A percentile compares a stretch with the other conserved stretches of the same genome.
These are phyloP conservation scores for Diaporthe velutina DNA, from an alignment of 2,329 filamentous ascomycete species.

Conservation along the genomic window DNA sequence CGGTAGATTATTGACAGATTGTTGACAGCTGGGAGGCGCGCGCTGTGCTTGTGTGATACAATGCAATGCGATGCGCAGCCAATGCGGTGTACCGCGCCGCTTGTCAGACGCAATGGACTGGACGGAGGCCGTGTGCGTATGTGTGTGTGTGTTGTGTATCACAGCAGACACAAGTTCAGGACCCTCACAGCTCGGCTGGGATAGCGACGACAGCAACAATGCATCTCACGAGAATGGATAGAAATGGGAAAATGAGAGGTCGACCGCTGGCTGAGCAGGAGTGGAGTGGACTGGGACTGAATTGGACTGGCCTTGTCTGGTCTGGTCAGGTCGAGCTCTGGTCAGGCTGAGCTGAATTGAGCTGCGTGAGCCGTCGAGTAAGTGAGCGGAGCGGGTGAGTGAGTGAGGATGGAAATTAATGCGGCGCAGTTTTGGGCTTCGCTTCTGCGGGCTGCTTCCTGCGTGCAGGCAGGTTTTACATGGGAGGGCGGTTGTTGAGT, in stretches of 20 bases:
- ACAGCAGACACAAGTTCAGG: slow-evolving; percentile 23
- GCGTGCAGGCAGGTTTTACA: slow-evolving; percentile 4
- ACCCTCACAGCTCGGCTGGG: slow-evolving; percentile 36
- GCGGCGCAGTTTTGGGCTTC: slow-evolving; percentile 25
- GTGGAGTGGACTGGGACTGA: neutral
- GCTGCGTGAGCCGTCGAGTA: neutral
- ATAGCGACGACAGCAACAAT: slow-evolving; percentile 29
- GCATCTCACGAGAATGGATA: slow-evolving; percentile 36
- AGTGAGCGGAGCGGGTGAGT: slow-evolving; percentile 5
- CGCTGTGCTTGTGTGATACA: slow-evolving; percentile 11
- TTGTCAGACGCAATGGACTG: neutral
- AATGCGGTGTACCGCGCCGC: slow-evolving; percentile 1
- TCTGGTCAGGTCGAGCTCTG: neutral
- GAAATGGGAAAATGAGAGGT: slow-evolving; percentile 19
- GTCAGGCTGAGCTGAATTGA: neutral
- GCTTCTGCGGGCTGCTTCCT: slow-evolving; percentile 26
- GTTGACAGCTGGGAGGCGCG: slow-evolving; percentile 37
- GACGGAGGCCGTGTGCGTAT: neutral
- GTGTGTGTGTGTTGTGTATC: slow-evolving; percentile 33
- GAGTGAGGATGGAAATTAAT: slow-evolving; percentile 30
- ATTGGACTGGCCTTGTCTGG: neutral
- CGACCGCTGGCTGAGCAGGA: slow-evolving; percentile 6
- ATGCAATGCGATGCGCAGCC: neutral
- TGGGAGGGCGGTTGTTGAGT: slow-evolving; percentile 5
- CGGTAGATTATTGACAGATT: slow-evolving; percentile 3